Conservation (phyloP, 441 rosid species). For the Capsella rubella region DNA sequence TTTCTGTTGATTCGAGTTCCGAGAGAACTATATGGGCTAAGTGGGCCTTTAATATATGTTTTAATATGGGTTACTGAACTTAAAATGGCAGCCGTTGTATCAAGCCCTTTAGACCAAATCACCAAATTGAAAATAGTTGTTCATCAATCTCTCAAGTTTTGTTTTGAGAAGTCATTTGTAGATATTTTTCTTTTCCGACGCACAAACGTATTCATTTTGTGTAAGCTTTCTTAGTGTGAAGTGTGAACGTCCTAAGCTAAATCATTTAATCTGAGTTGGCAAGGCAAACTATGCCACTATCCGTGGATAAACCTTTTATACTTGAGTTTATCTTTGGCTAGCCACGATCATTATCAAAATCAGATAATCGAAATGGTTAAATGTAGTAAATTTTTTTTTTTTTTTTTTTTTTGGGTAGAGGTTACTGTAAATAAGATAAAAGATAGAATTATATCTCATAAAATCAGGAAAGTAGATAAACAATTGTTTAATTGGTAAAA, state of each 20-base stretch:
- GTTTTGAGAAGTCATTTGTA: background rate
- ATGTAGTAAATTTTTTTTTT: too few species aligned
- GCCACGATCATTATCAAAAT: too few species aligned
- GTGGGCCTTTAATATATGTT: slow-evolving; percentile 19
- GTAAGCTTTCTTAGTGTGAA: background rate
- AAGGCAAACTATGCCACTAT: background rate
- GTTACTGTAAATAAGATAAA: too few species aligned
- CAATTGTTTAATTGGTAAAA: too few species aligned
- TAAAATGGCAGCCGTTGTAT: too few species aligned
- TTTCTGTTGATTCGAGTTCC: slow-evolving; percentile 9
- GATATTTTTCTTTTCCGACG: background rate
- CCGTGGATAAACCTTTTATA: too few species aligned
- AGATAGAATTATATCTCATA: too few species aligned
- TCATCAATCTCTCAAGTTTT: background rate
- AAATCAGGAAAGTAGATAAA: too few species aligned
- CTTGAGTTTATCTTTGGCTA: too few species aligned
- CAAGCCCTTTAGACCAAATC: background rate
- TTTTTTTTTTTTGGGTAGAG: too few species aligned
- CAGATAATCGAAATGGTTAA: too few species aligned
- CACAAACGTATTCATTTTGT: background rate
- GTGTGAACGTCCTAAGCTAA: slow-evolving; percentile 1
- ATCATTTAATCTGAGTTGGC: slow-evolving; percentile 8
- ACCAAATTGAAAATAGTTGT: background rate
- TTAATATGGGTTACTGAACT: background rate
- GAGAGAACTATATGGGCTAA: slow-evolving; percentile 26